Evolutionary conservation across 768 basidiomycete genomes (phyloP), one percentile per base, ranked within the genome.

Genomic region (Boletus bicolor): DNA sequence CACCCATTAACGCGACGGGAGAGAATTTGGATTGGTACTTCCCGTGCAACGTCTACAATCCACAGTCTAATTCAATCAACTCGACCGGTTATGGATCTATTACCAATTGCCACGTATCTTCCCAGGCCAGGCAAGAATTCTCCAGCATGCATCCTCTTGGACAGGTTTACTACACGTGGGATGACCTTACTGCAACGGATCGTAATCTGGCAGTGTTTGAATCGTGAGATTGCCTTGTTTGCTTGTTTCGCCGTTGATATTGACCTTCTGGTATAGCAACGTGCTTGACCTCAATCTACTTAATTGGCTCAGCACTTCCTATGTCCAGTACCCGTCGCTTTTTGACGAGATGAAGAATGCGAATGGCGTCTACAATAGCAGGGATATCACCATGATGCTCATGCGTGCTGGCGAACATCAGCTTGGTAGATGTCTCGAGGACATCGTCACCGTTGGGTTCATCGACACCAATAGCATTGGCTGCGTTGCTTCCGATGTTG

Each of bases 381-480:
- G 83, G 64, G 97, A 99, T 66, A 77, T 98, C 54, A 90, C 92
- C n/a, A 91, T 94, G 85, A 75, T 78, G 58, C 79, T 98, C 64
- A 72, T 86, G 62, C 90, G 94, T 49, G 80, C 82, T 10, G 83
- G 82, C 36, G 83, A 91, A 64, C 80, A 78, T 55, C 63, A 79
- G 5, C 66, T 93, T 28, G 93, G 85, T 7, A 80, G 82, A 58
- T 99, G 97, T 73, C 78, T 99, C 54, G 79, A 90, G 69, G 93
- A 98, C 69, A 77, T 92, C 60, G 76, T 90, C 57, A 87, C 84
- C 21, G 86, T 98, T 57, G 97, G 97, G 6, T 97, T 91, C 76
- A 87, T 99, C 68, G 96, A 98, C 74, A 91, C 91, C 54, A 87
- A 87, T 66, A 88, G 85, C 52, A 95, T 98, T 61, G 97, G 97